Evolutionary conservation across 2,329 filamentous ascomycete species (phyloP).

Genomic region (Dactylellina parvicollis): DNA sequence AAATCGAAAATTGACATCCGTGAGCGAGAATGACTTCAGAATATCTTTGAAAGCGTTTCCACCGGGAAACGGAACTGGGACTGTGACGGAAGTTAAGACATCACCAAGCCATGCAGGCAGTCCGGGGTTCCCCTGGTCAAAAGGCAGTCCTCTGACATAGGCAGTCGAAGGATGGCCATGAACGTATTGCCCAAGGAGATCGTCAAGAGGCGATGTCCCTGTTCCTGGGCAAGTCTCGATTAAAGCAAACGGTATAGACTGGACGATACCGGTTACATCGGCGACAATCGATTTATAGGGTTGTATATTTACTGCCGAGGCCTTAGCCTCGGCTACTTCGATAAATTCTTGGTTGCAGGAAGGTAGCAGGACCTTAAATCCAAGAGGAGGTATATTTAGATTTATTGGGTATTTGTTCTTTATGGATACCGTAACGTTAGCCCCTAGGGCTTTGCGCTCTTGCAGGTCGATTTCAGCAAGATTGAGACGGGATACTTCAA

Average conservation of each 20-base stretch:
- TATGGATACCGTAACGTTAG: conserved; percentile 77
- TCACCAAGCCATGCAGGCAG: conserved; percentile 85
- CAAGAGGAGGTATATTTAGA: conserved; percentile 79
- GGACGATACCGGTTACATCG: conserved; percentile 76
- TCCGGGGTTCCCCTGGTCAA: conserved; percentile 67
- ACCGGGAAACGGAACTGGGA: conserved; percentile 86
- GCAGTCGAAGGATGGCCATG: conserved; percentile 80
- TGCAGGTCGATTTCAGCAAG: conserved; percentile 75
- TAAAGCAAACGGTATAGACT: conserved; percentile 77
- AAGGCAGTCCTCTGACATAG: conserved; percentile 81
- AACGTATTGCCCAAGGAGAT: conserved; percentile 81
- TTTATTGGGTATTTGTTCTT: conserved; percentile 82
- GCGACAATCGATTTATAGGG: conserved; percentile 75
- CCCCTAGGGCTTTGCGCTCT: conserved; percentile 75
- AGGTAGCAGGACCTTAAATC: conserved; percentile 84
- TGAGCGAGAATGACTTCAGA: conserved; percentile 86
- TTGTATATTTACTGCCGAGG: conserved; percentile 72
- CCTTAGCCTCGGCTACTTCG: conserved; percentile 78
- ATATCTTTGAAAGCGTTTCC: conserved; percentile 78
- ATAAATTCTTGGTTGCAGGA: conserved; percentile 83
- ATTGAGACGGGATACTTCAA: conserved; percentile 82
- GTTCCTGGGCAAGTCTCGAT: conserved; percentile 79
- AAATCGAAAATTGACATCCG: conserved; percentile 84
- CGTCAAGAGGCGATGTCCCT: conserved; percentile 82
- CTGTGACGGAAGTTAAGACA: conserved; percentile 80